phyloP scores from a whole-genome alignment of 1,284 basidiomycete genomes.

The Sporisorium sorghi region DNA sequence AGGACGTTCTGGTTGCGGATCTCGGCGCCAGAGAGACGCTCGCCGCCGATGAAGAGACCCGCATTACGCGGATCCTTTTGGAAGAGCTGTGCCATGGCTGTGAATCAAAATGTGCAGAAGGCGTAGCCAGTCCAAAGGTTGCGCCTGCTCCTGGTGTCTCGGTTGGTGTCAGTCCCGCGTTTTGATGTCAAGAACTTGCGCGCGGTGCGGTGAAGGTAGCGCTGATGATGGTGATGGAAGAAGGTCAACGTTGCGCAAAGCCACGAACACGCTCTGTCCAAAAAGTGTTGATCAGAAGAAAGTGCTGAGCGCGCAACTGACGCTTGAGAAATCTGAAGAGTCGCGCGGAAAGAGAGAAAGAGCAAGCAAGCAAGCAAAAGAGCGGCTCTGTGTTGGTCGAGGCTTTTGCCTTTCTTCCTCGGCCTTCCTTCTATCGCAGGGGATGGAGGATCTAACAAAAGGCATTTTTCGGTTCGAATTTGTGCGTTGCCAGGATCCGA shows the following conservation, averaged over 20 bases:
- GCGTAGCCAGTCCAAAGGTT: neutral
- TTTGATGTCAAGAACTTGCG: too few relatives aligned
- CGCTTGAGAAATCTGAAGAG: neutral
- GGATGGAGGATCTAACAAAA: neutral
- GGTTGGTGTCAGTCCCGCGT: neutral
- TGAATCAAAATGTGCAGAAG: neutral
- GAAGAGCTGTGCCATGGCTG: conserved; percentile 67
- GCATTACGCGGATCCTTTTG: conserved; percentile 67
- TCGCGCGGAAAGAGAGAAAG: conserved; percentile 1
- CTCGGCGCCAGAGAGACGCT: conserved; percentile 92
- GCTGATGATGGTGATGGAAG: conserved; percentile 2
- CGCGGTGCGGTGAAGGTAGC: neutral
- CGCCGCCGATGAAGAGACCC: conserved; percentile 83
- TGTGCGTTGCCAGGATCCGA: neutral
- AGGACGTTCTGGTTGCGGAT: conserved; percentile 92
- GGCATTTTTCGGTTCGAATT: neutral
- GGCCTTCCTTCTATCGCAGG: neutral
- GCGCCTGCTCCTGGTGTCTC: neutral
- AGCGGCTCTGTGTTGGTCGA: neutral
- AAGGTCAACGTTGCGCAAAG: neutral
- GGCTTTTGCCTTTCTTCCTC: conserved; percentile 5
- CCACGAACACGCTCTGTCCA: neutral
- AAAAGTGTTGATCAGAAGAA: conserved; percentile 11
- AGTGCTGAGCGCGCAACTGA: conserved; percentile 5
- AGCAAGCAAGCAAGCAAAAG: too few relatives aligned